Evolutionary conservation across 1,284 basidiomycete species (phyloP).

Genomic region (Boletus mariae): DNA sequence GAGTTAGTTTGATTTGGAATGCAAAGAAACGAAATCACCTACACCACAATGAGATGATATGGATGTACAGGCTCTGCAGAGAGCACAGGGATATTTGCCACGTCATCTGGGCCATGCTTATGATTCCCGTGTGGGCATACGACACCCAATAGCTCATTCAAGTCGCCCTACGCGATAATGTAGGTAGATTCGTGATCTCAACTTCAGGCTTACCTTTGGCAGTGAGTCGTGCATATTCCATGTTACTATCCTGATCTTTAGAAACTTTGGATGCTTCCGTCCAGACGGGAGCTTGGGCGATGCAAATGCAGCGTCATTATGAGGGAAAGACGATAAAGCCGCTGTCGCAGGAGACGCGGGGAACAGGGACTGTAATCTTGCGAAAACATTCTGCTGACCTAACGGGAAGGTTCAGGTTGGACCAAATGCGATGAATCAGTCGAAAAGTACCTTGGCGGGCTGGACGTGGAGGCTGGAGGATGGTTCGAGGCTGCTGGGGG

Average conservation of each 20-base stretch:
- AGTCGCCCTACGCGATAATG: conserved; percentile 54
- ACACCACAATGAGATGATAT: conserved; percentile 80
- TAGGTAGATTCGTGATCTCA: conserved; percentile 1
- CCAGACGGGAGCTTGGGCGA: conserved; percentile 25
- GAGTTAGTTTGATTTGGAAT: conserved; percentile 13
- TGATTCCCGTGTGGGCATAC: conserved; percentile 50
- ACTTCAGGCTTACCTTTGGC: conserved; percentile 52
- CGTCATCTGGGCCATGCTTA: conserved; percentile 23
- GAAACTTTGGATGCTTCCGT: conserved; percentile 37
- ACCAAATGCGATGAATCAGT: conserved; percentile 1
- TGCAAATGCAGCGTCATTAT: conserved; percentile 20
- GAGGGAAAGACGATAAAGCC: conserved; percentile 13
- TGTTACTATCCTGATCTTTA: conserved; percentile 50
- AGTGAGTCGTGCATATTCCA: conserved; percentile 81
- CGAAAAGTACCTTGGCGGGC: conserved; percentile 25
- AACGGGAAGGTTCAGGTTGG: conserved; percentile 2
- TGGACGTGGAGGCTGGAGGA: conserved; percentile 16
- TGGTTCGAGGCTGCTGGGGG: conserved; percentile 18
- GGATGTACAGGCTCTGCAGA: conserved; percentile 57
- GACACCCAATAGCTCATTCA: conserved; percentile 69
- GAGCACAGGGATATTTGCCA: conserved; percentile 46
- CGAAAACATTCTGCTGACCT: conserved; percentile 39
- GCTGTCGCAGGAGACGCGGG: conserved; percentile 27
- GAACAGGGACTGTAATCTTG: conserved; percentile 44
- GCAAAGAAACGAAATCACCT: conserved; percentile 29